phyloP scores from a whole-genome alignment of 2,329 filamentous ascomycete genomes.

The Endoconidiophora polonica region DNA sequence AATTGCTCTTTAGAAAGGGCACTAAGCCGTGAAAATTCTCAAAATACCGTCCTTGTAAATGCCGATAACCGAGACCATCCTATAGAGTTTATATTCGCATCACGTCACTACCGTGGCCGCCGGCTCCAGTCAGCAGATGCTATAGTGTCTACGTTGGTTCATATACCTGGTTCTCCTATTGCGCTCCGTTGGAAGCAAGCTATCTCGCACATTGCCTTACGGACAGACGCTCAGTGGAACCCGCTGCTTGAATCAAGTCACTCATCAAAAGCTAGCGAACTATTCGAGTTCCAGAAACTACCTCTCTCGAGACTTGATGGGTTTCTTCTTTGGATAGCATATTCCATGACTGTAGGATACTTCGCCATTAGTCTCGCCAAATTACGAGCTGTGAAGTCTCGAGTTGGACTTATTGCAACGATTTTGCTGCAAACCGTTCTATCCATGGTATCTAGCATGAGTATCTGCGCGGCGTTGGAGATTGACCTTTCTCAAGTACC shows the following conservation, averaged over 20 bases:
- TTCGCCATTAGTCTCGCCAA: slow-evolving; percentile 51
- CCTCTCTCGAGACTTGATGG: slow-evolving; percentile 54
- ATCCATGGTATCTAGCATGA: slow-evolving; percentile 64
- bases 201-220: slow-evolving; percentile 34
- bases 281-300: slow-evolving; percentile 66
- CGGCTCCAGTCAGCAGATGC: slow-evolving; percentile 46
- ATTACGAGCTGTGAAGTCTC: slow-evolving; percentile 58
- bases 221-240: slow-evolving; percentile 39
- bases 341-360: slow-evolving; percentile 46
- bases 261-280: slow-evolving; percentile 34
- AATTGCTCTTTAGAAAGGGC: slow-evolving; percentile 45
- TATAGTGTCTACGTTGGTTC: slow-evolving; percentile 60
- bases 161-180: slow-evolving; percentile 46
- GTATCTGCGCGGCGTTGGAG: slow-evolving; percentile 58
- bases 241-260: slow-evolving; percentile 44
- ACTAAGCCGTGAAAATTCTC: slow-evolving; percentile 41
- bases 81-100: neutral
- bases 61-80: neutral
- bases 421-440: slow-evolving; percentile 53
- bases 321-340: slow-evolving; percentile 45
- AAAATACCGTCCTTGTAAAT: slow-evolving; percentile 38
- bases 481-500: slow-evolving; percentile 63
- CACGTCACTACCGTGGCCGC: neutral
- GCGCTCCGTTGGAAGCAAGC: slow-evolving; percentile 49
- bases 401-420: slow-evolving; percentile 53